phyloP scores from a whole-genome alignment of 2,329 filamentous ascomycete species.

The Chaetomium olivaceum region DNA sequence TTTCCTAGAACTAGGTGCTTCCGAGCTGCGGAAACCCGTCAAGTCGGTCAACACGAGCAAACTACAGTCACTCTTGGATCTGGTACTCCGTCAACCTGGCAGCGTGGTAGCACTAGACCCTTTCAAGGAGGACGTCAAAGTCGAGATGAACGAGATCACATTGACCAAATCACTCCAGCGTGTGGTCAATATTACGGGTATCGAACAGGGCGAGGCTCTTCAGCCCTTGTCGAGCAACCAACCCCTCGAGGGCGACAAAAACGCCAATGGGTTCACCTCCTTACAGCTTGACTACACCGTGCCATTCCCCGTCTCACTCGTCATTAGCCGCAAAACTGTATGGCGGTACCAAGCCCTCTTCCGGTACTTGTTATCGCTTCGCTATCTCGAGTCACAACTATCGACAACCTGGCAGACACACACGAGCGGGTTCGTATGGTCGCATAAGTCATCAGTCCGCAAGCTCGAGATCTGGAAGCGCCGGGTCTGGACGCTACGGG shows the following conservation, averaged over 20 bases:
- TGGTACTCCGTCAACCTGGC: constrained; percentile 93
- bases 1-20: constrained; percentile 87
- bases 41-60: constrained; percentile 89
- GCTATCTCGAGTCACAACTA: constrained; percentile 84
- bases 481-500: constrained; percentile 84
- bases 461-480: constrained; percentile 90
- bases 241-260: constrained; percentile 76
- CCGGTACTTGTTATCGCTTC: constrained; percentile 85
- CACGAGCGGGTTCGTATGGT: constrained; percentile 78
- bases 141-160: constrained; percentile 93
- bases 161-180: constrained; percentile 93
- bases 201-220: constrained; percentile 84
- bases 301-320: constrained; percentile 91
- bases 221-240: constrained; percentile 66
- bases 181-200: constrained; percentile 93
- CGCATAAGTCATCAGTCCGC: constrained; percentile 69
- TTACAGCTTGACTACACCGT: constrained; percentile 92
- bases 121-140: constrained; percentile 97
- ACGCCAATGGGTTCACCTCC: constrained; percentile 86
- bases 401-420: constrained; percentile 90
- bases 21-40: constrained; percentile 86
- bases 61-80: constrained; percentile 90
- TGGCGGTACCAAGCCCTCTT: constrained; percentile 96
- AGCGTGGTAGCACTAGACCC: constrained; percentile 92
- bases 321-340: constrained; percentile 95